A percentile compares a stretch with the other conserved stretches of the same genome.
Conservation (phyloP, 768 basidiomycete genomes). For the Rhizopogon roseolus region DNA sequence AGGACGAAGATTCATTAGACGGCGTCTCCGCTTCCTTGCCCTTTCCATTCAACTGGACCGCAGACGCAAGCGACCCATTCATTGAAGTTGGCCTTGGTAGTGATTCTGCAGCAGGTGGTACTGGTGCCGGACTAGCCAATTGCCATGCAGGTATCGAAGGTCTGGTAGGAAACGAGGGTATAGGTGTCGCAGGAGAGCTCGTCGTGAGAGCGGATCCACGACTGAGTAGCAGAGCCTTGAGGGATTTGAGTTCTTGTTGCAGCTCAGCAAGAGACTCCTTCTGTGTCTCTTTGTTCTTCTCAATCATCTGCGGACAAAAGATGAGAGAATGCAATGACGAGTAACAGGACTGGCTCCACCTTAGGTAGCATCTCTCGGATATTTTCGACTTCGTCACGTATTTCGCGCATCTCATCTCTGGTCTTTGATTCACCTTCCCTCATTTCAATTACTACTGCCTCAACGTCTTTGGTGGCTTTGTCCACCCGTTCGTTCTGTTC, state of each 20-base stretch:
- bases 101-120: constrained; percentile 14
- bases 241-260: constrained; percentile 90
- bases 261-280: constrained; percentile 79
- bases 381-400: constrained; percentile 86
- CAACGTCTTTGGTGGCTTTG: constrained; percentile 67
- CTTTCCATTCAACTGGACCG: constrained; percentile 39
- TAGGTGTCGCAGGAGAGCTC: constrained; percentile 45
- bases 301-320: constrained; percentile 68
- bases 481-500: constrained; percentile 73
- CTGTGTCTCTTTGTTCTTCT: constrained; percentile 86
- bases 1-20: constrained; percentile 12
- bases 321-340: background rate
- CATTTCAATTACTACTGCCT: constrained; percentile 68
- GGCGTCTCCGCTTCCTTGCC: constrained; percentile 48
- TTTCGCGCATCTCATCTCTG: constrained; percentile 85
- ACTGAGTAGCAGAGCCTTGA: constrained; percentile 84
- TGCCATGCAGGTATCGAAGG: constrained; percentile 93
- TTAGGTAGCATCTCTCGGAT: constrained; percentile 92
- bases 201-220: constrained; percentile 50
- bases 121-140: constrained; percentile 42
- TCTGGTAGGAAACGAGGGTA: constrained; percentile 46
- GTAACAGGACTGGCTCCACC: constrained; percentile 38
- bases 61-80: constrained; percentile 11
- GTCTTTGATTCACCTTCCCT: constrained; percentile 73
- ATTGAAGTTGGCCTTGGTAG: constrained; percentile 10